phyloP scores from a whole-genome alignment of 208 protist species.

The Leishmania tarentolae region DNA sequence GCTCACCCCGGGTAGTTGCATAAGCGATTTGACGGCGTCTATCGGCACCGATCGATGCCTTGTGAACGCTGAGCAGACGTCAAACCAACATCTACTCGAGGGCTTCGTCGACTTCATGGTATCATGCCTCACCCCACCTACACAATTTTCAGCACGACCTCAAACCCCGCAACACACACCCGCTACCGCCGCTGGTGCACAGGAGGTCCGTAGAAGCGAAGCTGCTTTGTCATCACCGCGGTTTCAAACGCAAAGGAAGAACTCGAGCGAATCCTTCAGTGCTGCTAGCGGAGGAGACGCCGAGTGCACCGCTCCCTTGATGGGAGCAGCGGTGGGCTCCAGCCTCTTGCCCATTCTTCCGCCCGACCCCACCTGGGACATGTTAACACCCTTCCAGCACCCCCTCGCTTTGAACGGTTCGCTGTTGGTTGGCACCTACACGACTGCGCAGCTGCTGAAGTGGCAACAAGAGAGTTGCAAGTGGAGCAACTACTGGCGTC shows the following conservation, averaged over 20 bases:
- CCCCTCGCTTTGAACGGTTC: slow-evolving; percentile 38
- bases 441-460: slow-evolving; percentile 15
- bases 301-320: background rate
- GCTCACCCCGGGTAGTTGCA: slow-evolving; percentile 30
- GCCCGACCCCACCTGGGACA: slow-evolving; percentile 24
- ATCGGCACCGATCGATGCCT: slow-evolving; percentile 52
- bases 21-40: slow-evolving; percentile 12
- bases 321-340: background rate
- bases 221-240: background rate
- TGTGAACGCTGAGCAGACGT: slow-evolving; percentile 81
- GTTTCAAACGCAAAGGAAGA: background rate
- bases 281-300: slow-evolving; percentile 3
- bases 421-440: slow-evolving; percentile 30
- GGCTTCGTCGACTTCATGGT: slow-evolving; percentile 51
- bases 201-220: background rate
- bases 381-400: slow-evolving; percentile 28
- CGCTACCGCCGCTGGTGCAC: background rate
- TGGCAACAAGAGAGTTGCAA: slow-evolving; percentile 18
- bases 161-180: background rate
- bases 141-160: background rate
- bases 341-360: background rate
- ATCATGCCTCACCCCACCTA: slow-evolving; percentile 3
- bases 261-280: slow-evolving; percentile 14
- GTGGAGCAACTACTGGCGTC: slow-evolving; percentile 65
- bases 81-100: slow-evolving; percentile 59